Conservation (phyloP, 768 basidiomycete genomes). For the Phanerochaete carnosa region DNA sequence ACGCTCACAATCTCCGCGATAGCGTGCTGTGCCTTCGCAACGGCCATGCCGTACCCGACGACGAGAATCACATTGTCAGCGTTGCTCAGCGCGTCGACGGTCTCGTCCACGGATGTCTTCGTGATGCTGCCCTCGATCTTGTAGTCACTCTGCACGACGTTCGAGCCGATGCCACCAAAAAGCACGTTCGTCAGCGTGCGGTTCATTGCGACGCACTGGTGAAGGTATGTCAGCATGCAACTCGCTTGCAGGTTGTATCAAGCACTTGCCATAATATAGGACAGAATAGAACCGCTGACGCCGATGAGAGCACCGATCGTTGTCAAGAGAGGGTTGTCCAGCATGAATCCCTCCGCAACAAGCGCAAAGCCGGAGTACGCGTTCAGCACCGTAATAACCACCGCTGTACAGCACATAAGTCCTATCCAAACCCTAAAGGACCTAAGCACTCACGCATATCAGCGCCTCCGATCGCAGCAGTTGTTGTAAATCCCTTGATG, state of each 20-base stretch:
- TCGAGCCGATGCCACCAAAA: constrained; percentile 78
- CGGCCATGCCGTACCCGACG: constrained; percentile 90
- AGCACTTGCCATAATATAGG: constrained; percentile 85
- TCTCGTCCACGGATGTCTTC: constrained; percentile 76
- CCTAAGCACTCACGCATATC: constrained; percentile 74
- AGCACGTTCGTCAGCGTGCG: constrained; percentile 81
- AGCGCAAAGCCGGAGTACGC: constrained; percentile 90
- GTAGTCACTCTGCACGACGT: constrained; percentile 47
- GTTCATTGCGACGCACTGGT: constrained; percentile 90
- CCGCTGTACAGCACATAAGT: constrained; percentile 43
- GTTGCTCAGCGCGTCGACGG: constrained; percentile 72
- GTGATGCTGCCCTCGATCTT: constrained; percentile 85
- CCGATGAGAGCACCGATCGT: constrained; percentile 86
- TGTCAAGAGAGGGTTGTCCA: constrained; percentile 80
- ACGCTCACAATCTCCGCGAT: constrained; percentile 72
- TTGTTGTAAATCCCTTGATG: constrained; percentile 82
- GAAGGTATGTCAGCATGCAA: neutral
- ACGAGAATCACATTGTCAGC: constrained; percentile 85
- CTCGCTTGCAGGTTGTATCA: neutral
- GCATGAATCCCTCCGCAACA: constrained; percentile 91
- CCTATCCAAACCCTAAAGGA: neutral
- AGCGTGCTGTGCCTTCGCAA: constrained; percentile 82
- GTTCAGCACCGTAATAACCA: constrained; percentile 88
- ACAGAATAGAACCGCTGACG: constrained; percentile 87
- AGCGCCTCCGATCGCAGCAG: constrained; percentile 89